Base-by-base conservation (phyloP, 495 filamentous ascomycete genomes). In the Umbilicaria muhlenbergii region DNA sequence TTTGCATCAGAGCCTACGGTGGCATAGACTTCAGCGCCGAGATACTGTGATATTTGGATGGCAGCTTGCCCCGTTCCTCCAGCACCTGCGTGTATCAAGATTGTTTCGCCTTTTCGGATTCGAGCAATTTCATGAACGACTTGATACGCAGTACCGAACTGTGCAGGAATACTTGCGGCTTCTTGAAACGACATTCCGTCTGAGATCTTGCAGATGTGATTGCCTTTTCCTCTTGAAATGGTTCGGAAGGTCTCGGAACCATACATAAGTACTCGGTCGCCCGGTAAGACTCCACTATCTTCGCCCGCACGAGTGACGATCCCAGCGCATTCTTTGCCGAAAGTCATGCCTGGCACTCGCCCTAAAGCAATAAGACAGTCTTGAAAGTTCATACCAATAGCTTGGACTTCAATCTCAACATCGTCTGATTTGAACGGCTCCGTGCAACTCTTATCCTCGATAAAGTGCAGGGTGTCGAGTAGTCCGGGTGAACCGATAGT, bases 11-110 rank as follows among this genome's bases (percentile, higher is more conserved):
- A 42, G 31, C 77, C 67, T 1, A 78, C 76, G 0, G 78, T 81
- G 0, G 61, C 71, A 47, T 68, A 80, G 15, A 81, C 65, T 39
- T 77, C 68, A 3, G 73, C 72, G 11, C 68, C 70, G 16, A 67
- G 42, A 54, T 63, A 59, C 38, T 72, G 63, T 0, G 73, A 70
- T 5, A 81, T 43, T 17, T 50, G 49, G 41, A 77, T 69, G 16
- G 72, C 68, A 11, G 69, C 69, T 50, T 77, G 74, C 1, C 74
- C 74, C 3, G 71, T 63, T 0, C 42, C 50, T 32, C 58, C 46
- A 5, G 52, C 46, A 7, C 47, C 60, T 6, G 48, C 34, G 32
- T 63, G 58, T 28, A 61, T 55, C 2, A 63, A 48, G 7, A 63
- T 44, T 3, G 12, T 40, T 35, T 63, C 59, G 3, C 51, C 55